Evolutionary conservation across 2,329 filamentous ascomycete species (phyloP).

Genomic region (Sporothrix pseudoabietina): DNA sequence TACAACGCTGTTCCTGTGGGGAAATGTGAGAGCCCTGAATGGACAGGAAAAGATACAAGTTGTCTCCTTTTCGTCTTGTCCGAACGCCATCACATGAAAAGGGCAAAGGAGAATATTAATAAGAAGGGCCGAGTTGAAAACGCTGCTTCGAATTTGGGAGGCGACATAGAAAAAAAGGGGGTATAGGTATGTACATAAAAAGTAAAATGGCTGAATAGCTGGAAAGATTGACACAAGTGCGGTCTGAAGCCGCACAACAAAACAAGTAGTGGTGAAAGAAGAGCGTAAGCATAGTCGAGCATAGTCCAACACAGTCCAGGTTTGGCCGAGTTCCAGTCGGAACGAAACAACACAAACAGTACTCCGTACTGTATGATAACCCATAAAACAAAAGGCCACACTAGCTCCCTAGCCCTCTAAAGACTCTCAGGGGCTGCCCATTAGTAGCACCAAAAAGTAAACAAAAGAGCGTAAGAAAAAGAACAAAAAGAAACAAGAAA

Average conservation of each 20-base stretch:
- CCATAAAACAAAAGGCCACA: neutral
- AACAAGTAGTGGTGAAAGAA: neutral
- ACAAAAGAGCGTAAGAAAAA: constrained; percentile 17
- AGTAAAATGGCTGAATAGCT: neutral
- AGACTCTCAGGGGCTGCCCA: neutral
- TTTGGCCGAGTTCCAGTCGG: neutral
- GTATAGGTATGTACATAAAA: constrained; percentile 15
- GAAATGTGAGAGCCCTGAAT: neutral
- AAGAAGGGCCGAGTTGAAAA: neutral
- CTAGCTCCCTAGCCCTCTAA: neutral
- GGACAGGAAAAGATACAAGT: neutral
- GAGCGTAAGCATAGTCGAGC: too few relatives aligned
- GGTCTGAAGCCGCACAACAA: neutral
- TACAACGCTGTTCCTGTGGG: neutral
- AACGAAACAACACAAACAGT: neutral
- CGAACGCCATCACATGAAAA: neutral
- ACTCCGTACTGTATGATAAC: neutral
- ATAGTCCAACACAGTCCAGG: neutral
- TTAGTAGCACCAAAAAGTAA: neutral
- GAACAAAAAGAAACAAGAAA: neutral
- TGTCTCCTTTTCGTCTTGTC: neutral
- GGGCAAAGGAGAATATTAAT: neutral
- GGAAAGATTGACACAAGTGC: neutral
- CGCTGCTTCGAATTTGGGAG: constrained; percentile 10
- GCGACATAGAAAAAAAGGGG: constrained; percentile 10